Evolutionary conservation across 78 protist species (phyloP).

Genomic region (Pigoraptor vietnamica): DNA sequence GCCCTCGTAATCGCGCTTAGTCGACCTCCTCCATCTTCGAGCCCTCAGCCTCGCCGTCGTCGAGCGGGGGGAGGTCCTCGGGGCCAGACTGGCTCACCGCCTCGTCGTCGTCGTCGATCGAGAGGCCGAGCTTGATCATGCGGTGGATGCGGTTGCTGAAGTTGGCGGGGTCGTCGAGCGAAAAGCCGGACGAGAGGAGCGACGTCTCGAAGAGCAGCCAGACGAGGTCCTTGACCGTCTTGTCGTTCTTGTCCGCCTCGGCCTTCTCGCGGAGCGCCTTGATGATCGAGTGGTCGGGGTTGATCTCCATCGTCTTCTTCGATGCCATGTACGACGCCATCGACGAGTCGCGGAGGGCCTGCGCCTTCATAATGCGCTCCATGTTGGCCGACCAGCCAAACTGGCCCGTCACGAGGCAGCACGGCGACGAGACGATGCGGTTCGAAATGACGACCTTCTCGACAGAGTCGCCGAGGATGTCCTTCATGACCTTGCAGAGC

Average conservation of each 20-base stretch:
- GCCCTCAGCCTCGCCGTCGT: constrained; percentile 28
- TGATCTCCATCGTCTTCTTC: constrained; percentile 96
- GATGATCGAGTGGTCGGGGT: constrained; percentile 95
- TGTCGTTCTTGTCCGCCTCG: constrained; percentile 72
- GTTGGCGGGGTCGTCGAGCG: constrained; percentile 90
- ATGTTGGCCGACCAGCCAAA: constrained; percentile 99
- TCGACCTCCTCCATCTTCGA: constrained; percentile 27
- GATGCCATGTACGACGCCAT: constrained; percentile 93
- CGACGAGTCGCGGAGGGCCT: constrained; percentile 95
- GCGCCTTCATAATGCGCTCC: constrained; percentile 99
- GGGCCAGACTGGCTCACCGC: constrained; percentile 12
- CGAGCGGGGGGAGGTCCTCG: constrained; percentile 66
- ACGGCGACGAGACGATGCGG: constrained; percentile 92
- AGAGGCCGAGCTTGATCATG: constrained; percentile 94
- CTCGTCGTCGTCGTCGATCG: constrained; percentile 56
- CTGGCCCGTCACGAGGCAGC: constrained; percentile 93
- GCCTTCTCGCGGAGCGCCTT: constrained; percentile 70
- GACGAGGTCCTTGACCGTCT: constrained; percentile 93
- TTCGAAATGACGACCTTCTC: constrained; percentile 93
- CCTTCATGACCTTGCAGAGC: constrained; percentile 96
- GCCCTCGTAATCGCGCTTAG: too few relatives aligned
- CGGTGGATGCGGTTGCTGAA: constrained; percentile 94
- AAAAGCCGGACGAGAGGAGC: constrained; percentile 96
- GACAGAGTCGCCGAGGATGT: constrained; percentile 97
- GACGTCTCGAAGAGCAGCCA: constrained; percentile 95